Conservation (phyloP, 2,329 filamentous ascomycete species). For the Ilyonectria robusta region DNA sequence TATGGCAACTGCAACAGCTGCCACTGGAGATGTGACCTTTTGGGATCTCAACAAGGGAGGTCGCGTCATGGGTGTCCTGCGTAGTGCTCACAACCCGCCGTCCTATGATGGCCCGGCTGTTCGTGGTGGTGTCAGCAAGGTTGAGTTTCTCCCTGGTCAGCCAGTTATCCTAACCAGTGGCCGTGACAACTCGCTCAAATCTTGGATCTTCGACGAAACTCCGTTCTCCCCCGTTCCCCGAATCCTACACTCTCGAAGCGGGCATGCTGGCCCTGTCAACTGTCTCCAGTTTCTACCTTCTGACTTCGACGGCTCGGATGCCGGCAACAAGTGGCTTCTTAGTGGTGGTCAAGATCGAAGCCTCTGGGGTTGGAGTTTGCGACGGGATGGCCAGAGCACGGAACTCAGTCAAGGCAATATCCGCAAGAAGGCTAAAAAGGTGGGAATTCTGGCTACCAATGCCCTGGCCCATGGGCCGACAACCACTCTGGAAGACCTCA, state of each 20-base stretch:
- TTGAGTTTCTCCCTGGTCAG: conserved; percentile 92
- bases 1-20: conserved; percentile 89
- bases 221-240: conserved; percentile 91
- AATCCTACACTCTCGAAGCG: conserved; percentile 86
- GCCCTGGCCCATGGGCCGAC: conserved; percentile 72
- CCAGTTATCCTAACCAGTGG: conserved; percentile 92
- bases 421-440: conserved; percentile 90
- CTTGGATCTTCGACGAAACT: conserved; percentile 95
- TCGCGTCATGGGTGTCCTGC: conserved; percentile 86
- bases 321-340: conserved; percentile 92
- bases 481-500: conserved; percentile 80
- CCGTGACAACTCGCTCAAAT: conserved; percentile 92
- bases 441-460: conserved; percentile 76
- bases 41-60: conserved; percentile 96
- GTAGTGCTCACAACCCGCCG: conserved; percentile 89
- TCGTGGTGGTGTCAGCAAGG: conserved; percentile 84
- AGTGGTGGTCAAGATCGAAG: conserved; percentile 92
- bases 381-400: conserved; percentile 92
- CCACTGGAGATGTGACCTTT: conserved; percentile 90
- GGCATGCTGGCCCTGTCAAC: conserved; percentile 89
- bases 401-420: conserved; percentile 94
- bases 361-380: conserved; percentile 96
- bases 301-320: conserved; percentile 90
- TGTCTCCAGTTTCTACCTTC: conserved; percentile 88
- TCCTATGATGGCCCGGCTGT: conserved; percentile 67